Conservation (phyloP, 768 basidiomycete species). For the Termitomyces sp. region DNA sequence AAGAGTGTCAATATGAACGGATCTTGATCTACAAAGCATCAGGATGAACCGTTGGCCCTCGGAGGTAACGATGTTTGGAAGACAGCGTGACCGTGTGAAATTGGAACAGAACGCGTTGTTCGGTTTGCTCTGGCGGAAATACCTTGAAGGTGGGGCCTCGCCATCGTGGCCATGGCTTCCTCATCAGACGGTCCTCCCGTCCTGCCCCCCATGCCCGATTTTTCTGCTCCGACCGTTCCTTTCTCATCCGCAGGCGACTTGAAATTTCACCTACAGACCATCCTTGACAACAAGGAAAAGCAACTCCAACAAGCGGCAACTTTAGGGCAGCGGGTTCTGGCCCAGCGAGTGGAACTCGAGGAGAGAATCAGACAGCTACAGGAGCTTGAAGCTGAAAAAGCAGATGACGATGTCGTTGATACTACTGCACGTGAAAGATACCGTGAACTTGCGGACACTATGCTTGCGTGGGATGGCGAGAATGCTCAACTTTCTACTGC, state of each 20-base stretch:
- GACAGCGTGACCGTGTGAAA: constrained; percentile 20
- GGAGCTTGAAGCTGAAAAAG: constrained; percentile 59
- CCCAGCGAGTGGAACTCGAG: constrained; percentile 91
- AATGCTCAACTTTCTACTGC: constrained; percentile 70
- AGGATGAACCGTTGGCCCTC: background rate
- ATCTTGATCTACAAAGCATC: background rate
- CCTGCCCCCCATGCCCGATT: constrained; percentile 33
- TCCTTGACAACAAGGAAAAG: constrained; percentile 87
- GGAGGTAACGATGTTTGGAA: background rate
- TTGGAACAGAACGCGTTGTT: constrained; percentile 19
- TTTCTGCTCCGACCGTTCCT: constrained; percentile 27
- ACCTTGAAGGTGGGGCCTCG: constrained; percentile 8
- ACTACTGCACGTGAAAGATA: constrained; percentile 66
- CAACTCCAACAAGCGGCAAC: constrained; percentile 90
- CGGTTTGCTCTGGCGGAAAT: constrained; percentile 7
- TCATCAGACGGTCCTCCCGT: constrained; percentile 29
- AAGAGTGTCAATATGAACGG: background rate
- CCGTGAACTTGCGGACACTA: constrained; percentile 69
- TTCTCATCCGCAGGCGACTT: constrained; percentile 53
- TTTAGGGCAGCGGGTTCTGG: constrained; percentile 89
- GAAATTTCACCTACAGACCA: constrained; percentile 55
- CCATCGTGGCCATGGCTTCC: constrained; percentile 31
- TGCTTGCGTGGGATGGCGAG: constrained; percentile 73
- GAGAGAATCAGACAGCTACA: constrained; percentile 80
- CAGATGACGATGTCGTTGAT: constrained; percentile 59